These are phyloP conservation scores for Priceomyces haplophilus DNA, from an alignment of 805 yeast genomes.

Conservation along the genomic window DNA sequence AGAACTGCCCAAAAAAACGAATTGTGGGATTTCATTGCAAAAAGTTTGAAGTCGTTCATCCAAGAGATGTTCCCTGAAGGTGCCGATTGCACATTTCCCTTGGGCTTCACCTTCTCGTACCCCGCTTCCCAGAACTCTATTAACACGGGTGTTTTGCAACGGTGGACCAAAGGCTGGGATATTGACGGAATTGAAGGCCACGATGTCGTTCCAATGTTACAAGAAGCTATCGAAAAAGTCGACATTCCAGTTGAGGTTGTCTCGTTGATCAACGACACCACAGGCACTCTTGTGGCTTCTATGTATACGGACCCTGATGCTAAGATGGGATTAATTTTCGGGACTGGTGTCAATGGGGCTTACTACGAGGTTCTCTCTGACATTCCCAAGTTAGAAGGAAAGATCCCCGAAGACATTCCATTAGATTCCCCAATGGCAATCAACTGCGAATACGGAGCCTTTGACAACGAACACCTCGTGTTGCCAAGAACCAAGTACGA, in stretches of 20 bases:
- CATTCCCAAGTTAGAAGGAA: constrained; percentile 80
- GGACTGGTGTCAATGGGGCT: constrained; percentile 97
- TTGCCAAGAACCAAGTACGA: constrained; percentile 93
- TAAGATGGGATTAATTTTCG: constrained; percentile 93
- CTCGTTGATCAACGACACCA: constrained; percentile 93
- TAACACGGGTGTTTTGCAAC: constrained; percentile 81
- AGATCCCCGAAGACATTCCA: constrained; percentile 59
- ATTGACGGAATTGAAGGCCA: constrained; percentile 90
- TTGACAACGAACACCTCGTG: constrained; percentile 81
- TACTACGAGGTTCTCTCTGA: constrained; percentile 74
- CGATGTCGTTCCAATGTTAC: constrained; percentile 91
- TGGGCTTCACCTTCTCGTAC: constrained; percentile 94
- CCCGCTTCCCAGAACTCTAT: constrained; percentile 83
- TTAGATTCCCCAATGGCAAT: constrained; percentile 81
- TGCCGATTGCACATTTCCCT: constrained; percentile 56
- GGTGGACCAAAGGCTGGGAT: constrained; percentile 98
- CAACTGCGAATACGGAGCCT: constrained; percentile 98
- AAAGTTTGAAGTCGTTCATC: constrained; percentile 68
- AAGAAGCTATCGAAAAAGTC: constrained; percentile 60
- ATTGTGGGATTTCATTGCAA: constrained; percentile 84
- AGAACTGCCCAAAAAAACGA: constrained; percentile 77
- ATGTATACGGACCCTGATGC: constrained; percentile 86
- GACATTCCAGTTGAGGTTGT: constrained; percentile 80
- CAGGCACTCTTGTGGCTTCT: constrained; percentile 95
- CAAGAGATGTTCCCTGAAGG: constrained; percentile 69